Evolutionary conservation across 2,329 filamentous ascomycete genomes (phyloP).

Genomic region (Teratosphaeria nubilosa): DNA sequence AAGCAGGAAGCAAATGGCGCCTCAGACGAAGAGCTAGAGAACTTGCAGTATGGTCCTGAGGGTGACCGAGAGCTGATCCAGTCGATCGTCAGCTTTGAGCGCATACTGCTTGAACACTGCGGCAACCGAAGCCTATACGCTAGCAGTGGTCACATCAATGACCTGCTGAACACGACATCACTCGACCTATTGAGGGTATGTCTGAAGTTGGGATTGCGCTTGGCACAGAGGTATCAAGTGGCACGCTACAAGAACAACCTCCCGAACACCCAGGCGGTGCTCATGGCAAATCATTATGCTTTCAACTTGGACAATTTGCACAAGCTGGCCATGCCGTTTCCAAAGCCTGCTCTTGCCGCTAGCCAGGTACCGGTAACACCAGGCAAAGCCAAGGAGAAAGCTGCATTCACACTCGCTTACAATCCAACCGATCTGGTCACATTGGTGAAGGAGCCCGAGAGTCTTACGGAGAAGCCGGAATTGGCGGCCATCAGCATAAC

Average conservation of each 20-base stretch:
- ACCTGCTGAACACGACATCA: conserved; percentile 79
- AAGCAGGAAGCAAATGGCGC: conserved; percentile 13
- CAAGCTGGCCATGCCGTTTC: conserved; percentile 70
- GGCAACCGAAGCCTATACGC: conserved; percentile 94
- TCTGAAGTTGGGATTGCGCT: conserved; percentile 69
- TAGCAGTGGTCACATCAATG: conserved; percentile 81
- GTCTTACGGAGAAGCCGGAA: conserved; percentile 48
- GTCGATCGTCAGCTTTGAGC: conserved; percentile 72
- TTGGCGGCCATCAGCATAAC: conserved; percentile 64
- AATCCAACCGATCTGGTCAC: conserved; percentile 78
- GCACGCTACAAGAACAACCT: conserved; percentile 59
- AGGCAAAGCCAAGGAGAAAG: conserved; percentile 68
- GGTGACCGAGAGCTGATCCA: conserved; percentile 75
- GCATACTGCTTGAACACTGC: conserved; percentile 83
- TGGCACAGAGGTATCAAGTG: conserved; percentile 87
- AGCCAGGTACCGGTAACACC: conserved; percentile 28
- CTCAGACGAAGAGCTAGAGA: conserved; percentile 22
- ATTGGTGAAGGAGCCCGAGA: conserved; percentile 48
- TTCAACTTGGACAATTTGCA: conserved; percentile 68
- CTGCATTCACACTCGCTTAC: conserved; percentile 43
- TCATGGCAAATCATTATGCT: conserved; percentile 75
- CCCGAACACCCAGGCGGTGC: conserved; percentile 51
- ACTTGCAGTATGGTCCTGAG: conserved; percentile 51
- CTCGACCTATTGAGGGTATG: conserved; percentile 67
- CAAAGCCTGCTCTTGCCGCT: conserved; percentile 50